Conservation (phyloP, 352 stramenopile species). For the Phytophthora foliorum region DNA sequence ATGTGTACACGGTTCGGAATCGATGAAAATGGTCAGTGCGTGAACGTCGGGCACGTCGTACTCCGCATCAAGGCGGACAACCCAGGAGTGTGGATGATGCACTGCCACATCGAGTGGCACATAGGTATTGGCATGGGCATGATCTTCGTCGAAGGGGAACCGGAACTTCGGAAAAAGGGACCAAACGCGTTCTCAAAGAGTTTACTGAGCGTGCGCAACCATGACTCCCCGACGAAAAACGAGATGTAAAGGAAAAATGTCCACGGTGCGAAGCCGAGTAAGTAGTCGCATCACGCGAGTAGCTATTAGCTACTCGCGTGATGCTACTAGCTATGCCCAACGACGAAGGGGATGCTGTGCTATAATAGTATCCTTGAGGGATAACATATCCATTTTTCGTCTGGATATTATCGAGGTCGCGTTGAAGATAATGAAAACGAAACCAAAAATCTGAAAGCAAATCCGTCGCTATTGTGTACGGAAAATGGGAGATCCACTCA, state of each 20-base stretch:
- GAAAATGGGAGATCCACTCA: constrained; percentile 3
- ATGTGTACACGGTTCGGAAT: constrained; percentile 34
- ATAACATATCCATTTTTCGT: no score
- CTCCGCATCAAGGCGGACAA: constrained; percentile 45
- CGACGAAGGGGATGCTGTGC: no score
- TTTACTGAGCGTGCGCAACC: constrained; percentile 30
- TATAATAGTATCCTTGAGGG: no score
- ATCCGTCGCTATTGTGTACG: constrained; percentile 21
- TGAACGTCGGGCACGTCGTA: constrained; percentile 32
- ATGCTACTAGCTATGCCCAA: no score
- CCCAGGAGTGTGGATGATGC: constrained; percentile 43
- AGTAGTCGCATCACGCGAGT: no score
- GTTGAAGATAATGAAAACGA: no score
- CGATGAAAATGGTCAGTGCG: constrained; percentile 18
- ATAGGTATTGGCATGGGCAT: constrained; percentile 43
- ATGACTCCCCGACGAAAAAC: background rate
- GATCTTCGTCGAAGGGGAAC: constrained; percentile 37
- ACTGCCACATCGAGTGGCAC: constrained; percentile 48
- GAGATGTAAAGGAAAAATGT: no score
- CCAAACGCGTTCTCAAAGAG: constrained; percentile 15
- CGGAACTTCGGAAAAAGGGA: constrained; percentile 20
- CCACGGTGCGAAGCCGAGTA: no score
- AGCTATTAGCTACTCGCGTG: no score
- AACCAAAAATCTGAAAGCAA: constrained; percentile 12
- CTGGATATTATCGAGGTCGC: no score